phyloP scores from a whole-genome alignment of 257 asterid species.

The Pogostemon cablin region DNA sequence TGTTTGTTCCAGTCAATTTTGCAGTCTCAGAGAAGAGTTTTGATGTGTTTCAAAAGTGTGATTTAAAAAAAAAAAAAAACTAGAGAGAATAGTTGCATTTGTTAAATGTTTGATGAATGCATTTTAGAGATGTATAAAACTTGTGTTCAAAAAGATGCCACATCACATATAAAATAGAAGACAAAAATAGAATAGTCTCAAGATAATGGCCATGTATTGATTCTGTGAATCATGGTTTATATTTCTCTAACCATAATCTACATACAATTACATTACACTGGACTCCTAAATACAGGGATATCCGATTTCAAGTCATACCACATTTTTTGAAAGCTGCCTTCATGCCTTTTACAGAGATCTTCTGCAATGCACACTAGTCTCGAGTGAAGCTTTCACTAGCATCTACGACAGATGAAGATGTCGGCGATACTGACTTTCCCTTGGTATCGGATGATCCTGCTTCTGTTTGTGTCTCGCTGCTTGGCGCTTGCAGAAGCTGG shows the following conservation, averaged over 20 bases:
- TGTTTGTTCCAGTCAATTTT: too few species aligned
- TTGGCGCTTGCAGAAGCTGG: slow-evolving; percentile 51
- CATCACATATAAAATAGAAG: too few species aligned
- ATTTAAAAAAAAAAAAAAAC: too few species aligned
- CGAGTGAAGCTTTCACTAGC: slow-evolving; percentile 32
- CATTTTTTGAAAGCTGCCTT: not conserved
- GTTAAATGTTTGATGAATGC: too few species aligned
- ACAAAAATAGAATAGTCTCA: too few species aligned
- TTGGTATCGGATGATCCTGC: slow-evolving; percentile 46
- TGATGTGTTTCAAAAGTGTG: too few species aligned
- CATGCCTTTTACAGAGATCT: slow-evolving; percentile 1
- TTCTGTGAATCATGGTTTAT: not conserved
- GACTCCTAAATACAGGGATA: slow-evolving; percentile 1
- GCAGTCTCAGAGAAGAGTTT: too few species aligned
- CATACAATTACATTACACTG: slow-evolving; percentile 25
- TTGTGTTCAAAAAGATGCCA: not conserved
- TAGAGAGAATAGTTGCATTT: too few species aligned
- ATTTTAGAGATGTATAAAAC: not conserved
- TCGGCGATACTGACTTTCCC: slow-evolving; percentile 55
- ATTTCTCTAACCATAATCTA: not conserved
- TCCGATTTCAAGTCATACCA: not conserved
- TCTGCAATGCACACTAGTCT: slow-evolving; percentile 30
- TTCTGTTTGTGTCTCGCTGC: slow-evolving; percentile 36
- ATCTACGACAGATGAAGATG: slow-evolving; percentile 47
- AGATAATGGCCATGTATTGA: not conserved